phyloP scores from a whole-genome alignment of 441 rosid genomes.

The Melastoma candidum region DNA sequence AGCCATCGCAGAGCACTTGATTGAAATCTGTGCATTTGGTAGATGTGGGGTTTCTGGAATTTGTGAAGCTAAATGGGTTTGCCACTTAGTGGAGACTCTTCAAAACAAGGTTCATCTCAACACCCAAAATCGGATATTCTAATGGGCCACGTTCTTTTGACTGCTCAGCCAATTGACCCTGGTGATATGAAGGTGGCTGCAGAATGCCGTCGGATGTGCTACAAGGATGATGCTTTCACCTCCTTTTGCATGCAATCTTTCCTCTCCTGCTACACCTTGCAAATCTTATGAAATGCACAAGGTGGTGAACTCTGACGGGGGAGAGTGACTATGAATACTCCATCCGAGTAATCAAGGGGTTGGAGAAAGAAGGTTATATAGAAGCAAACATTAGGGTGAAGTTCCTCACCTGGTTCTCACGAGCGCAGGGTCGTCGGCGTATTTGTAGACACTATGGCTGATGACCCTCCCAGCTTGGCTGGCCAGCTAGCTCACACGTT shows the following conservation, averaged over 20 bases:
- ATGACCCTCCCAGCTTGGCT: constrained; percentile 26
- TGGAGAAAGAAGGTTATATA: constrained; percentile 26
- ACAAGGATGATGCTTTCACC: constrained; percentile 11
- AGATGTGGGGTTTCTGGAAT: constrained; percentile 16
- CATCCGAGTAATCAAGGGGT: constrained; percentile 23
- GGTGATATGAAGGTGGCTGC: constrained; percentile 14
- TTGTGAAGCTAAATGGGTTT: constrained; percentile 29
- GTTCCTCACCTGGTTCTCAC: constrained; percentile 36
- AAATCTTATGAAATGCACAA: constrained; percentile 12
- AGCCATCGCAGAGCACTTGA: constrained; percentile 23
- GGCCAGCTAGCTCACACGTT: constrained; percentile 28
- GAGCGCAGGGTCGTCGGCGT: constrained; percentile 31
- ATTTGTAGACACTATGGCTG: constrained; percentile 22
- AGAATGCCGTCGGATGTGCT: constrained; percentile 4
- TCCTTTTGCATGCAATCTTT: constrained; percentile 8
- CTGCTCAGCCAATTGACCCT: constrained; percentile 17
- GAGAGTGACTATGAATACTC: constrained; percentile 25
- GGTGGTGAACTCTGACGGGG: constrained; percentile 2
- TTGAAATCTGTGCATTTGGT: constrained; percentile 22
- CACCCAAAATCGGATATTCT: constrained; percentile 1
- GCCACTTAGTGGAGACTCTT: constrained; percentile 10
- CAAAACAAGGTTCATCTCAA: neutral
- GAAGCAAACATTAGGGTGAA: constrained; percentile 25
- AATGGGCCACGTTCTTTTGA: constrained; percentile 7
- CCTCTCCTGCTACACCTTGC: constrained; percentile 27